These are phyloP conservation scores for Suhomyces faveliae DNA, from an alignment of 805 yeast genomes.

Conservation along the genomic window DNA sequence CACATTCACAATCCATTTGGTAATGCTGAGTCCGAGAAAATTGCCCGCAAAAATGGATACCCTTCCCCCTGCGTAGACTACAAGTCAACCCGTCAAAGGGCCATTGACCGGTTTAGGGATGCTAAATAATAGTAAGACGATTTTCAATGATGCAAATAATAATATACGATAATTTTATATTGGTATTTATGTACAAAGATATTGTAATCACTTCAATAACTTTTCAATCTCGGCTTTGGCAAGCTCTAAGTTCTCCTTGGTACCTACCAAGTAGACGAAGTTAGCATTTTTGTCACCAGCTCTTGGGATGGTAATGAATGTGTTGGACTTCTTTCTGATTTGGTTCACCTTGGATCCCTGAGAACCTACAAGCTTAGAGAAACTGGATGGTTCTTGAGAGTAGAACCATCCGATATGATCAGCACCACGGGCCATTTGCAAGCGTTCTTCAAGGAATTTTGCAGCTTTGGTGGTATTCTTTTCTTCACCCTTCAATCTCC, in stretches of 20 bases:
- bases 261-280: slow-evolving; percentile 60
- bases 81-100: slow-evolving; percentile 39
- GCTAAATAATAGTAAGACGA: slow-evolving; percentile 23
- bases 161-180: too few species aligned
- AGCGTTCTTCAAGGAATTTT: slow-evolving; percentile 46
- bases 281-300: slow-evolving; percentile 49
- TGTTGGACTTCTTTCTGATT: slow-evolving; percentile 57
- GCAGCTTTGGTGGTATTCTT: slow-evolving; percentile 53
- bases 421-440: slow-evolving; percentile 47
- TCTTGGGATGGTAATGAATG: slow-evolving; percentile 65
- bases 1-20: slow-evolving; percentile 37
- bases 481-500: slow-evolving; percentile 63
- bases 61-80: slow-evolving; percentile 47
- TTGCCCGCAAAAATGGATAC: slow-evolving; percentile 32
- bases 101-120: slow-evolving; percentile 40
- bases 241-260: slow-evolving; percentile 46
- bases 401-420: slow-evolving; percentile 61
- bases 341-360: slow-evolving; percentile 66
- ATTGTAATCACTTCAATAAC: slow-evolving; percentile 5
- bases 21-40: slow-evolving; percentile 10
- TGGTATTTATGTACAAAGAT: slow-evolving; percentile 1
- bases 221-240: slow-evolving; percentile 23
- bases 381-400: slow-evolving; percentile 49
- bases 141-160: too few species aligned
- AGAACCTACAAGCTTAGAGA: slow-evolving; percentile 71